Conservation (phyloP, 768 basidiomycete species). For the Flagelloscypha sp. region DNA sequence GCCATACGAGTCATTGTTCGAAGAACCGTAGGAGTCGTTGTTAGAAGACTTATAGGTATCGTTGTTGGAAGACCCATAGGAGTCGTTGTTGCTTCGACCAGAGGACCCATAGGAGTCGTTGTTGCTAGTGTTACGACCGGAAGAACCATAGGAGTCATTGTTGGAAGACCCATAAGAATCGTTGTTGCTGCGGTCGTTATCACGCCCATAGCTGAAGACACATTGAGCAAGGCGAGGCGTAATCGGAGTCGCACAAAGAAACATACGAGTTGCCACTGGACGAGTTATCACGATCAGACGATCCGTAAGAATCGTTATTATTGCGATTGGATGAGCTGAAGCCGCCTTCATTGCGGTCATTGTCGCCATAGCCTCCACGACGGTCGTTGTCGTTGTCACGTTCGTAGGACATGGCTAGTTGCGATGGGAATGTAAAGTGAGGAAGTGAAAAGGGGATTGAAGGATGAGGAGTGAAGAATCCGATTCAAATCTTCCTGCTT, state of each 20-base stretch:
- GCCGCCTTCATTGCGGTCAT: constrained; percentile 3
- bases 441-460: too few species aligned
- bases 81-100: constrained; percentile 18
- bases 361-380: too few species aligned
- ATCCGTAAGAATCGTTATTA: constrained; percentile 5
- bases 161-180: constrained; percentile 19
- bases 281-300: constrained; percentile 2
- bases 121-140: constrained; percentile 12
- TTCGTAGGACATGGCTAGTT: constrained; percentile 2
- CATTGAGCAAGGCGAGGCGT: not conserved
- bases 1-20: constrained; percentile 4
- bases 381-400: too few species aligned
- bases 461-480: too few species aligned
- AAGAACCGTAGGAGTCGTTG: constrained; percentile 17
- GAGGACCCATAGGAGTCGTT: constrained; percentile 19
- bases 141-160: constrained; percentile 19
- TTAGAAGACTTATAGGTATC: constrained; percentile 17
- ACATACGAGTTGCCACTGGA: constrained; percentile 4
- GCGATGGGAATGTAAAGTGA: too few species aligned
- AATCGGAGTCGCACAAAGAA: constrained; percentile 3
- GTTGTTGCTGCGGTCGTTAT: constrained; percentile 10
- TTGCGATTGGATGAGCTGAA: too few species aligned
- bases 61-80: constrained; percentile 16
- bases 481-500: too few species aligned
- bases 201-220: constrained; percentile 2